A percentile compares a stretch with the other conserved stretches of the same genome.
Evolutionary conservation across 169 alveolate genomes (phyloP).

Genomic region (Neospora caninum): DNA sequence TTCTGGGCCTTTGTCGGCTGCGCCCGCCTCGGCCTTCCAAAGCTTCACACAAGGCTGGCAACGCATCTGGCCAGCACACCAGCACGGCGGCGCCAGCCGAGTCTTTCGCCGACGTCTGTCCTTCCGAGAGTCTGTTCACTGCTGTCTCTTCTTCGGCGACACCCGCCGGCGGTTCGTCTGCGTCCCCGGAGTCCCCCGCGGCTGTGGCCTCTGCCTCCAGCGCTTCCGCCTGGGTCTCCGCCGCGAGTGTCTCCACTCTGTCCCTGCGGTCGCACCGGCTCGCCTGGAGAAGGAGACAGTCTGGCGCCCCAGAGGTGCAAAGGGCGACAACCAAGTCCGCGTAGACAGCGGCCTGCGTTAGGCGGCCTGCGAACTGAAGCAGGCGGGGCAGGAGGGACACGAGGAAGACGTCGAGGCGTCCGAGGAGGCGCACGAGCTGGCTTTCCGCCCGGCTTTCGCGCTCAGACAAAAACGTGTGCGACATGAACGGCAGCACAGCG

Average conservation of each 20-base stretch:
- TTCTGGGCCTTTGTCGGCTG: not conserved
- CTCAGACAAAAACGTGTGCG: not conserved
- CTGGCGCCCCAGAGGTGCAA: not conserved
- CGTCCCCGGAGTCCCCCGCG: not conserved
- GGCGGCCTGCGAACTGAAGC: not conserved
- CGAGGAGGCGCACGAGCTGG: not conserved
- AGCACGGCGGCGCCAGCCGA: not conserved
- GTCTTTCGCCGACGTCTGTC: not conserved
- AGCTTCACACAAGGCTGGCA: not conserved
- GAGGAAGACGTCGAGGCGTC: not conserved
- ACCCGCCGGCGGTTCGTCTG: not conserved
- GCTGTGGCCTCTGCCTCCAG: not conserved
- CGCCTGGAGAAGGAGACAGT: not conserved
- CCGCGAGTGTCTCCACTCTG: not conserved
- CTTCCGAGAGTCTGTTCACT: not conserved
- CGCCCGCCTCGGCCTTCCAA: not conserved
- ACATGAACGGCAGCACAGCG: not conserved
- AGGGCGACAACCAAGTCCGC: constrained; percentile 19
- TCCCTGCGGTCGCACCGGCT: not conserved
- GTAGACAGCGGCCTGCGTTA: not conserved
- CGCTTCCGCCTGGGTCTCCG: not conserved
- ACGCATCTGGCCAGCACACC: constrained; percentile 32
- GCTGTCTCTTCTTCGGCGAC: not conserved
- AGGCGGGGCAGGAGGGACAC: constrained; percentile 20
- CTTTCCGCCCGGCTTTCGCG: not conserved